Percentiles rank a stretch among this genome's conserved stretches.
These are phyloP conservation scores for Claviceps sp. DNA, from an alignment of 2,329 filamentous ascomycete species.

Conservation along the genomic window DNA sequence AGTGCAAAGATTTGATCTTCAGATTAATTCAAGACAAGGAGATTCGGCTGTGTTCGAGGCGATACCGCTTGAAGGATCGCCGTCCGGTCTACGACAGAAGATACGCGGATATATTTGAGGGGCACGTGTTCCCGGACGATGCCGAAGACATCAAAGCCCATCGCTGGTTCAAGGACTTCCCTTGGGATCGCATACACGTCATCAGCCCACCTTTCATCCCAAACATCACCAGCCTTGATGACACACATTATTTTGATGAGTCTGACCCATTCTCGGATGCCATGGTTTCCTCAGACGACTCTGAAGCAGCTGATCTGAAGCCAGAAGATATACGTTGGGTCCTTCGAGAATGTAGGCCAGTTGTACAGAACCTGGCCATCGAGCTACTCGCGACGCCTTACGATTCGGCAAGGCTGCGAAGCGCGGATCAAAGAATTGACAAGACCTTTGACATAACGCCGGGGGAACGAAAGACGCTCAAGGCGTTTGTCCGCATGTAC, in stretches of 20 bases:
- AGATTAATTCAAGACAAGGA: constrained; percentile 62
- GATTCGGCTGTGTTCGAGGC: constrained; percentile 58
- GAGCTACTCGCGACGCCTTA: constrained; percentile 34
- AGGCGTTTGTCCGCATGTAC: constrained; percentile 36
- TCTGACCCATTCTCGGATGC: constrained; percentile 58
- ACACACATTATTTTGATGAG: constrained; percentile 85
- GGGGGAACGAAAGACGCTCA: constrained; percentile 29
- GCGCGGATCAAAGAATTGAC: constrained; percentile 36
- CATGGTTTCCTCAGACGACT: constrained; percentile 30
- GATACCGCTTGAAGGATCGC: constrained; percentile 56
- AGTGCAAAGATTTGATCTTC: constrained; percentile 66
- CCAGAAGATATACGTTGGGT: constrained; percentile 18
- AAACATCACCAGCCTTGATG: constrained; percentile 50
- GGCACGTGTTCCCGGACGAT: constrained; percentile 70
- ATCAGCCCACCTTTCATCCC: constrained; percentile 69
- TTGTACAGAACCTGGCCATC: constrained; percentile 29
- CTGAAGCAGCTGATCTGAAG: constrained; percentile 17
- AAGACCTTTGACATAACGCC: constrained; percentile 18
- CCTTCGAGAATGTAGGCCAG: constrained; percentile 25
- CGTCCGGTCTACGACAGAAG: constrained; percentile 11
- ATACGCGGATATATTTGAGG: constrained; percentile 17
- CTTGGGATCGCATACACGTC: constrained; percentile 63
- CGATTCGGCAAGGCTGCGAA: constrained; percentile 33
- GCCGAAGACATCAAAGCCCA: constrained; percentile 83
- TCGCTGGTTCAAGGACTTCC: constrained; percentile 67